phyloP scores from a whole-genome alignment of 1,284 basidiomycete species.

The Dichomitus squalens region DNA sequence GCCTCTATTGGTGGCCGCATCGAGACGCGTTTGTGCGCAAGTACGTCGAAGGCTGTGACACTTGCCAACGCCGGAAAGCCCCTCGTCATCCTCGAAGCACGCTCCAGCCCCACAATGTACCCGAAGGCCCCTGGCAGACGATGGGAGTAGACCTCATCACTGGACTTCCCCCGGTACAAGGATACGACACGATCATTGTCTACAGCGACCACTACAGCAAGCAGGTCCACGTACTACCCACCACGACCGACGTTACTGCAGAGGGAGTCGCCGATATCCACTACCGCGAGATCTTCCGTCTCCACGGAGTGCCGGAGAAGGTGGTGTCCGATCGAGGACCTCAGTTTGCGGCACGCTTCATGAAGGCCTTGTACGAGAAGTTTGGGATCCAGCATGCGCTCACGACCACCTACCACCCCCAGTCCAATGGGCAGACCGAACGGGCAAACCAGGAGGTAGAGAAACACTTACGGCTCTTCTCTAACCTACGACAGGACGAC shows the following conservation, averaged over 20 bases:
- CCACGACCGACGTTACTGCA: slow-evolving; percentile 28
- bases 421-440: slow-evolving; percentile 37
- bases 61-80: too few relatives aligned
- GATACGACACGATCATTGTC: slow-evolving; percentile 11
- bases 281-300: slow-evolving; percentile 17
- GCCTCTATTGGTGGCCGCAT: too few relatives aligned
- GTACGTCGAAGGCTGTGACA: too few relatives aligned
- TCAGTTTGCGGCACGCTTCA: slow-evolving; percentile 32
- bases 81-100: too few relatives aligned
- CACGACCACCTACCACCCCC: slow-evolving; percentile 32
- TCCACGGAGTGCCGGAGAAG: slow-evolving; percentile 31
- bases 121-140: slow-evolving; percentile 3
- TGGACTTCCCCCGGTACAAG: background rate
- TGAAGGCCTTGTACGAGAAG: slow-evolving; percentile 5
- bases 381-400: slow-evolving; percentile 8
- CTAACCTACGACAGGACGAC: slow-evolving; percentile 1
- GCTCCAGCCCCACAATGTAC: too few relatives aligned
- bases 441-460: slow-evolving; percentile 34
- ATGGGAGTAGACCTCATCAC: slow-evolving; percentile 19
- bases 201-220: slow-evolving; percentile 9
- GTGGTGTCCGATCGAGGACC: slow-evolving; percentile 40
- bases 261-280: slow-evolving; percentile 10
- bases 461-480: slow-evolving; percentile 21
- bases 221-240: slow-evolving; percentile 22
- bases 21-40: too few relatives aligned